Base-by-base conservation (phyloP, 148 eudicot species). In the Chenopodium suecicum region DNA sequence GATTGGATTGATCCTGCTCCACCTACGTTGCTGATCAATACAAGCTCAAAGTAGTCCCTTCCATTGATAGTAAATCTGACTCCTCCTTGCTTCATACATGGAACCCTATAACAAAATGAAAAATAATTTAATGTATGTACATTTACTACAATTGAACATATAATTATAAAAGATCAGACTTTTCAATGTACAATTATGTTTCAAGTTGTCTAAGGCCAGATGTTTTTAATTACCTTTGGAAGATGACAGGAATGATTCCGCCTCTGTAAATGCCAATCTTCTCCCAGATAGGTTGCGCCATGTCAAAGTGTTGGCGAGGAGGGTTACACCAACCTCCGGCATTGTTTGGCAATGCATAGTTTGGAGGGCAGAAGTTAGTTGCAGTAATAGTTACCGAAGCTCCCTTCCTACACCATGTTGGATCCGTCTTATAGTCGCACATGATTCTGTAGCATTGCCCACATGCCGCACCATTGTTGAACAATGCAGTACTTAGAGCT, bases 251-350 rank as follows among this genome's bases (percentile, higher is more conserved):
- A 29, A 93, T 85, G 46, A 95, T 93, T 37, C 99, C 97, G 20
- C 93, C 99, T 4, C 83, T 82, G 73, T 91, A 95, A 75, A 93
- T 88, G 9, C 90, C 99, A 41, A 93, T 95, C 85, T 92, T 91
- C 46, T 92, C 94, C 98, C 98, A 95, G 68, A 97, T 92, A 1
- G 98, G 99, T 37, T 92, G 94, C 70, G 99, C 94, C 98, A 95
- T 93, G 86, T 95, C 99, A 54, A 95, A 95, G 79, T 95, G 98
- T 66, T 90, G 89, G 22, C 88, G 90, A n/a, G 97, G 98, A 0
- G 99, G 99, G 80, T 95, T 95, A 79, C 99, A 95, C 99, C 99
- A 95, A 4, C 99, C 99, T 20, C 97, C 98, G 1, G 76, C 84
- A 77, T 90, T 74, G 65, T 78, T 94, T 0, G 98, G 91, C 44